Base-by-base conservation (phyloP, 192 early-diverging fungal genomes). In the Dissophora globulifera region DNA sequence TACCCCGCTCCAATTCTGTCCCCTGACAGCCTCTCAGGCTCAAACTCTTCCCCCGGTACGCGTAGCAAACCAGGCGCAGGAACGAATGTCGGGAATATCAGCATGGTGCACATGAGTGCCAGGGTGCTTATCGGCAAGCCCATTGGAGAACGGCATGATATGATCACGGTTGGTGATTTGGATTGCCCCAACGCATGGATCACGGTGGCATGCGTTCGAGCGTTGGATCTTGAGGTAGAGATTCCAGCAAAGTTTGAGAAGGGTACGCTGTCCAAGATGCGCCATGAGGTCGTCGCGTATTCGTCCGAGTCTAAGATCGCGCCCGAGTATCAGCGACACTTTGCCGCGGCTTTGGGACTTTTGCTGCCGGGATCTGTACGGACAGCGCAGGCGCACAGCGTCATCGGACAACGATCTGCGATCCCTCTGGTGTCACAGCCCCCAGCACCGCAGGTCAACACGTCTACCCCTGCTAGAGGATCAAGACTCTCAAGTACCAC, bases 121-220 rank as follows among this genome's bases (percentile, higher is more conserved):
- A 63, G 60, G 22, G 69, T 56, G 11, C 22, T 82, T n/a, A 79
- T 82, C 20, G 69, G 69, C 0, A 82, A 82, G 29, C 81, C 81
- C 2, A 75, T 82, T 68, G 81, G 81, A 6, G 68, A 78, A 16
- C 19, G 68, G 48, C 61, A 74, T 25, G 69, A 75, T n/a, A 68
- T 82, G 55, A 57, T 74, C 40, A 82, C 75, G 0, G 67, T 82
- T 3, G 75, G 66, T 9, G 76, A 79, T 69, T 56, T 78, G 29
- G 81, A 82, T 25, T 75, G 76, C 15, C 59, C 64, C 5, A 78
- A 75, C 25, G 75, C 76, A 23, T 82, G 81, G 81, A 79, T 74
- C 25, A 66, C 60, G 25, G 59, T 67, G 15, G 69, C 62, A 2
- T 74, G 69, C 57, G 51, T 79, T 19, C 45, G 62, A 32, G 59